Evolutionary conservation across 345 rosid genomes (phyloP).

Genomic region (Gossypium turneri): DNA sequence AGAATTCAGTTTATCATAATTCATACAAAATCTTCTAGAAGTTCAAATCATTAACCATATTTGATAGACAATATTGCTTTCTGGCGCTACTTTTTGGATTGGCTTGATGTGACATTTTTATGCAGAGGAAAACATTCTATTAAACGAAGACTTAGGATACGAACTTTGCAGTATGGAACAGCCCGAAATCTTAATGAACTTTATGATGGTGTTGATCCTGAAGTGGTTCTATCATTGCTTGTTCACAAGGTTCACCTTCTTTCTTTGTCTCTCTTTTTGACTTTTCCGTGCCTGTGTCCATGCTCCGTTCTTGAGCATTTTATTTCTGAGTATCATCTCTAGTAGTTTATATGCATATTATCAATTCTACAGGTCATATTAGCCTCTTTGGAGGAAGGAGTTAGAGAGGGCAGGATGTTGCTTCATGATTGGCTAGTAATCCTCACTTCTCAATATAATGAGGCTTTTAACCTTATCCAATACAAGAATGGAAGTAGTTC

Average conservation of each 20-base stretch:
- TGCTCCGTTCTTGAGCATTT: not conserved
- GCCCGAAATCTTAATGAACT: slow-evolving; percentile 72
- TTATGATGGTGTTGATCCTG: slow-evolving; percentile 81
- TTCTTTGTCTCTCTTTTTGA: not conserved
- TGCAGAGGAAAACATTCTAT: slow-evolving; percentile 68
- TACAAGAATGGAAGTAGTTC: slow-evolving; percentile 58
- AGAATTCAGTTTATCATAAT: not conserved
- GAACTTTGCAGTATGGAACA: slow-evolving; percentile 75
- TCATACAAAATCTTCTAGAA: not conserved
- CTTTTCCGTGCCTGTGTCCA: not conserved
- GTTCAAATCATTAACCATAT: slow-evolving; percentile 6
- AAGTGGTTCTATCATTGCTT: slow-evolving; percentile 77
- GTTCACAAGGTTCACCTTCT: slow-evolving; percentile 72
- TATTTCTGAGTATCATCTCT: not conserved
- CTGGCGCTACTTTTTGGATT: not conserved
- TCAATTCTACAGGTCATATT: slow-evolving; percentile 55
- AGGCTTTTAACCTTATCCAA: slow-evolving; percentile 59
- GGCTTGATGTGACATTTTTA: slow-evolving; percentile 23
- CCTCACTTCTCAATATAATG: slow-evolving; percentile 81
- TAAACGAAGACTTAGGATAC: slow-evolving; percentile 79
- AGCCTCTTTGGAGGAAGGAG: slow-evolving; percentile 88
- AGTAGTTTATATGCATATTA: not conserved
- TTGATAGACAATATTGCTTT: not conserved
- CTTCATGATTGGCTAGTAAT: slow-evolving; percentile 99
- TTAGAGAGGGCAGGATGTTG: slow-evolving; percentile 88